Conservation (phyloP, 495 filamentous ascomycete species). For the Pseudomonodictys pantanalensis region DNA sequence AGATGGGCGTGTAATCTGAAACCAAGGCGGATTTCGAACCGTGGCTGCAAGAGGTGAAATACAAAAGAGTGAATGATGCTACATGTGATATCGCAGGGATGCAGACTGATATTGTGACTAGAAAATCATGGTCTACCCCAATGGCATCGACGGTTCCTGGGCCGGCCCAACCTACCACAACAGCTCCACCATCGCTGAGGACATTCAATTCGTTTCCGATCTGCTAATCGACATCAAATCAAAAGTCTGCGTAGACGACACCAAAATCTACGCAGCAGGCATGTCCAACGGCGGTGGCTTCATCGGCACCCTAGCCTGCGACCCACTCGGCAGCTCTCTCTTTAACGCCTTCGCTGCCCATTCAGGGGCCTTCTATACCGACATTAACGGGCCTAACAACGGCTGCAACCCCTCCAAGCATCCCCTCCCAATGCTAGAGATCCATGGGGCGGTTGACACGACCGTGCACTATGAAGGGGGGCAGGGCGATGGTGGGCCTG, state of each 20-base stretch:
- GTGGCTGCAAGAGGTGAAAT: no score
- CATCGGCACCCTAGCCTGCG: conserved; percentile 16
- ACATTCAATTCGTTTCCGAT: conserved; percentile 23
- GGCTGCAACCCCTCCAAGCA: conserved; percentile 41
- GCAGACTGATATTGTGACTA: no score
- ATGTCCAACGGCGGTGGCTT: conserved; percentile 27
- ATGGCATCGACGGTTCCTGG: conserved; percentile 27
- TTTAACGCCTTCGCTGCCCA: conserved; percentile 16
- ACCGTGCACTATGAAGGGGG: conserved; percentile 42
- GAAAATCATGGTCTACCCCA: conserved; percentile 29
- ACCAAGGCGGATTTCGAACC: no score
- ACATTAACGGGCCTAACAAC: conserved; percentile 35
- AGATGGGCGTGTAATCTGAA: not conserved
- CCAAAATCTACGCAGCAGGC: conserved; percentile 12
- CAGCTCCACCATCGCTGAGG: conserved; percentile 12
- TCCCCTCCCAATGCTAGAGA: conserved; percentile 48
- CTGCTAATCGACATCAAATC: conserved; percentile 3
- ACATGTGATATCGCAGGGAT: no score
- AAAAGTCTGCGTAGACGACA: conserved; percentile 18
- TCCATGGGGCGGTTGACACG: conserved; percentile 50
- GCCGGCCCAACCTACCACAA: conserved; percentile 25
- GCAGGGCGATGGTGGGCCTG: conserved; percentile 40
- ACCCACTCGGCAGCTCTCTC: not conserved
- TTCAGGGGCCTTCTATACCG: conserved; percentile 27
- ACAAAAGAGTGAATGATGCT: no score